Conservation (phyloP, 441 rosid species). For the Populus tomentosa region DNA sequence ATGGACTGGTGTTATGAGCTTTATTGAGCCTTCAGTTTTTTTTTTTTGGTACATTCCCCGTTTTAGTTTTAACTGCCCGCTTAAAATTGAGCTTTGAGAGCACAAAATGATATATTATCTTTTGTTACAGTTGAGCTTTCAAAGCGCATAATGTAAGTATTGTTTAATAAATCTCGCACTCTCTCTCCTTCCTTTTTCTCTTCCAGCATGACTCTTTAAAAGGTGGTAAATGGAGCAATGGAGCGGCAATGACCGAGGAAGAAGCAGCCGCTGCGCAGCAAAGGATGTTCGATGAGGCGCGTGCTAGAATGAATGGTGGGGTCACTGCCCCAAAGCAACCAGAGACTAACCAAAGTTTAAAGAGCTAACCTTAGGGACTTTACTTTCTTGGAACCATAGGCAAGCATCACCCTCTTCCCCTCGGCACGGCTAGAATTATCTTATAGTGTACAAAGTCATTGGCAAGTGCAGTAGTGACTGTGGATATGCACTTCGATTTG, state of each 20-base stretch:
- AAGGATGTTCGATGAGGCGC: slow-evolving; percentile 99
- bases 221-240: slow-evolving; percentile 91
- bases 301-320: slow-evolving; percentile 95
- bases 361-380: slow-evolving; percentile 47
- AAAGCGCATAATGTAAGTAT: neutral
- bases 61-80: neutral
- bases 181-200: neutral
- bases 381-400: slow-evolving; percentile 36
- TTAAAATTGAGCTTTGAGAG: neutral
- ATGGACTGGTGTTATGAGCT: neutral
- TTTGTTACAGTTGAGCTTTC: neutral
- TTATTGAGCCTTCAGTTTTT: neutral
- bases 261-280: slow-evolving; percentile 96
- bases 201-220: slow-evolving; percentile 85
- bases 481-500: slow-evolving; percentile 41
- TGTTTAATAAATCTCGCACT: neutral
- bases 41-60: neutral
- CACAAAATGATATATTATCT: neutral
- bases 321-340: slow-evolving; percentile 59
- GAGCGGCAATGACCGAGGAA: slow-evolving; percentile 92
- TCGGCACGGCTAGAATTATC: slow-evolving; percentile 24
- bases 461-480: slow-evolving; percentile 27
- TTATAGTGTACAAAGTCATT: slow-evolving; percentile 34
- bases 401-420: slow-evolving; percentile 33
- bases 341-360: slow-evolving; percentile 56